Percentiles rank a stretch among this genome's conserved stretches.
Conservation (phyloP, 495 filamentous ascomycete species). For the Sabuloglossum arenarium region DNA sequence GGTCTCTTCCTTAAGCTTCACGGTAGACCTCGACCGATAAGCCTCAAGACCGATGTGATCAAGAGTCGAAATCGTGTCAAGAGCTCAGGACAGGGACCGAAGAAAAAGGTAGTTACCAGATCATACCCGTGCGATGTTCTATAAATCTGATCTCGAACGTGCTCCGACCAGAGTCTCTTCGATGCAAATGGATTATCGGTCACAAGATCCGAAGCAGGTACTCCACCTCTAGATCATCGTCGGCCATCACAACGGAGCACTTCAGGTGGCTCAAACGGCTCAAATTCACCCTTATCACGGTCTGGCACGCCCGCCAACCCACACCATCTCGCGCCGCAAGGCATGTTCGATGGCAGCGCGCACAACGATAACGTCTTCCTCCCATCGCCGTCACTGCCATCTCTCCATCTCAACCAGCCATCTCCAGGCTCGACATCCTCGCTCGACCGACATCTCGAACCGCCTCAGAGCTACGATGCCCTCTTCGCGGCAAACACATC, state of each 20-base stretch:
- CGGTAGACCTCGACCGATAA: constrained; percentile 77
- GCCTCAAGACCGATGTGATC: constrained; percentile 97
- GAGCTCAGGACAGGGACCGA: constrained; percentile 61
- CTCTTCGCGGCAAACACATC: constrained; percentile 55
- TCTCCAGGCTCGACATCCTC: constrained; percentile 52
- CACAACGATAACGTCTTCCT: constrained; percentile 42
- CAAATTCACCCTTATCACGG: constrained; percentile 70
- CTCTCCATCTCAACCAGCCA: constrained; percentile 33
- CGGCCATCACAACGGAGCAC: constrained; percentile 49
- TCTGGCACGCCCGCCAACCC: constrained; percentile 53
- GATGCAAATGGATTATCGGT: constrained; percentile 36
- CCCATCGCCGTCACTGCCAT: constrained; percentile 31
- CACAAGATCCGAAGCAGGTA: constrained; percentile 34
- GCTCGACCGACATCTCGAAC: constrained; percentile 51
- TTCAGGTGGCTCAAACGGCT: constrained; percentile 55
- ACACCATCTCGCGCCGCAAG: constrained; percentile 55
- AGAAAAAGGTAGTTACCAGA: constrained; percentile 56
- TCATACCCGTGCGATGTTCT: background rate
- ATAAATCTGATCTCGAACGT: background rate
- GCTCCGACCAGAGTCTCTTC: constrained; percentile 25
- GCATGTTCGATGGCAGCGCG: constrained; percentile 55
- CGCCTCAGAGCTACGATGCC: constrained; percentile 61
- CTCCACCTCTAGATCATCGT: constrained; percentile 34
- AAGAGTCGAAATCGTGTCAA: constrained; percentile 98
- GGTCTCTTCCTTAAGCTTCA: constrained; percentile 95